phyloP scores from a whole-genome alignment of 2,329 filamentous ascomycete genomes.

The Cladophialophora psammophila region DNA sequence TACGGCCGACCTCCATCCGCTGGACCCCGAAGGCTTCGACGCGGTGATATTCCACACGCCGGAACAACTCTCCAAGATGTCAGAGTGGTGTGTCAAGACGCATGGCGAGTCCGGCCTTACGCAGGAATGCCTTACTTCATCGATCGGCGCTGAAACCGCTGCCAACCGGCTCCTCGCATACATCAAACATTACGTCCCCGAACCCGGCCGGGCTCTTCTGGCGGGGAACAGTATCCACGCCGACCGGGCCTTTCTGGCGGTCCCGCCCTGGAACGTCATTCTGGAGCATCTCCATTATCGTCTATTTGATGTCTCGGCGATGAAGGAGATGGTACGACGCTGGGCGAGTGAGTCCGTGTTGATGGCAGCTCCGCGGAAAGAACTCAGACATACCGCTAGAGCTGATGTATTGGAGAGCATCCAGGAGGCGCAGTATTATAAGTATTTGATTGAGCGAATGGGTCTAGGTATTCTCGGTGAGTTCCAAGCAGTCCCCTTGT shows the following conservation, averaged over 20 bases:
- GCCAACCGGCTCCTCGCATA: constrained; percentile 78
- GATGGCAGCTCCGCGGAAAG: constrained; percentile 72
- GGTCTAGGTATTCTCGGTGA: neutral
- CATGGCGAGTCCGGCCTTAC: constrained; percentile 85
- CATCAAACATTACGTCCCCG: constrained; percentile 74
- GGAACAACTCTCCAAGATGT: constrained; percentile 77
- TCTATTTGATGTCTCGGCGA: constrained; percentile 86
- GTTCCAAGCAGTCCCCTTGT: neutral
- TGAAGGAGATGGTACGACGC: constrained; percentile 87
- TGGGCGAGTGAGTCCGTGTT: constrained; percentile 75
- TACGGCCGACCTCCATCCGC: constrained; percentile 74
- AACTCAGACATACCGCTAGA: constrained; percentile 78
- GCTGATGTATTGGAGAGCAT: constrained; percentile 97
- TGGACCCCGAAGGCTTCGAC: constrained; percentile 81
- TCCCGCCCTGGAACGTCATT: constrained; percentile 75
- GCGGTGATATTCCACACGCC: constrained; percentile 76
- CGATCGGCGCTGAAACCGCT: constrained; percentile 73
- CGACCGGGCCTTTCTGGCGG: constrained; percentile 80
- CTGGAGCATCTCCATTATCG: constrained; percentile 84
- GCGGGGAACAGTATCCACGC: constrained; percentile 95
- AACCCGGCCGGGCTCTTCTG: constrained; percentile 72
- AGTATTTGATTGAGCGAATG: constrained; percentile 57
- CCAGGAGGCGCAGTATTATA: constrained; percentile 85
- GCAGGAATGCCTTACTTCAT: constrained; percentile 74
- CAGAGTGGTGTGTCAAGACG: constrained; percentile 84